A percentile compares a stretch with the other conserved stretches of the same genome.
Evolutionary conservation across 257 asterid species (phyloP).

Genomic region (Solanum arcanum): DNA sequence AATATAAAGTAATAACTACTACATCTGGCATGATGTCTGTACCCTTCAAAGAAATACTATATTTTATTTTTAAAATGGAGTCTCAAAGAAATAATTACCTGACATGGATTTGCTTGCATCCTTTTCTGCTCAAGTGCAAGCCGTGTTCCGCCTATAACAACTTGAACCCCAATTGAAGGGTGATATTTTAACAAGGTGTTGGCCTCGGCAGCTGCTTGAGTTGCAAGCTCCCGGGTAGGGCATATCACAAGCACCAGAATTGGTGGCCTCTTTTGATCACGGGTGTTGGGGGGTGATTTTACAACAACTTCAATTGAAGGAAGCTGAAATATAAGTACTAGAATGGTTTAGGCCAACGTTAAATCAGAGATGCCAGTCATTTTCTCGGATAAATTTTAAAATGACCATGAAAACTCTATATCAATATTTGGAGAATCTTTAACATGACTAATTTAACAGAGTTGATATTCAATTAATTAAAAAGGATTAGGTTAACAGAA

Average conservation of each 20-base stretch:
- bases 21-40: background rate
- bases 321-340: conserved; percentile 51
- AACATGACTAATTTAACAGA: background rate
- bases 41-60: background rate
- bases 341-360: background rate
- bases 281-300: conserved; percentile 39
- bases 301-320: conserved; percentile 81
- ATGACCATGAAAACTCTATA: background rate
- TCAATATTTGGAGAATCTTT: background rate
- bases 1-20: background rate
- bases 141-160: conserved; percentile 91
- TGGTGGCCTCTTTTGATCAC: conserved; percentile 62
- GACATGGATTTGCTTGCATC: conserved; percentile 96
- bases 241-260: conserved; percentile 78
- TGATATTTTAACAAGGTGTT: conserved; percentile 79
- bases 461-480: background rate
- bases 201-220: conserved; percentile 95
- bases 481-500: background rate
- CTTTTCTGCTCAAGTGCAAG: conserved; percentile 81
- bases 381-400: background rate
- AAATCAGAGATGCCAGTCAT: background rate
- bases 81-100: conserved; percentile 21
- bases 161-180: conserved; percentile 90
- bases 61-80: background rate
- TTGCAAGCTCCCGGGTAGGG: conserved; percentile 95